Evolutionary conservation across 768 basidiomycete genomes (phyloP), one percentile per base, ranked within the genome.

Genomic region (Pleurotus cornucopiae): DNA sequence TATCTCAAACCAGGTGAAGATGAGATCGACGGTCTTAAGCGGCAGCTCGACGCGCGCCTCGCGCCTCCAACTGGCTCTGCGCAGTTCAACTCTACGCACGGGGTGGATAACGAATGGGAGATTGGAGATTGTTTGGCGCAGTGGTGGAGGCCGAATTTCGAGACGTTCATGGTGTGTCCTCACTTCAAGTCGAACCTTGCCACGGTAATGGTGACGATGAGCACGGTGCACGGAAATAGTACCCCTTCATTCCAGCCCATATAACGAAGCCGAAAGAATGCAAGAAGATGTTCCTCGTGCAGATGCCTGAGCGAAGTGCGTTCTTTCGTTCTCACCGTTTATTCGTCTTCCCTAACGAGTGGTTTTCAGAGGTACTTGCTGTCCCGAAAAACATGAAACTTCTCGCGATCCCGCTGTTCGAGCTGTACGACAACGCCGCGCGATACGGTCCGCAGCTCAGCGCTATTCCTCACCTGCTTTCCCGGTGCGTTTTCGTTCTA

Each of bases 371-470:
- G 70, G 91, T 96, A 13, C 85, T 99, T 6, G 93, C 94, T 0
- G 95, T 99, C 3, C 97, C 97, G 0, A 92, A 91, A 73, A 99
- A 99, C 71, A 98, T 98, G 96, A 98, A 98, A 68, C 83, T 99
- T 6, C 84, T 96, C 41, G 96, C 95, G 14, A 93, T 98, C 46
- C 97, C 97, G 0, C 77, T 99, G 38, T 98, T 96, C 66, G 97
- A 99, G 71, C 76, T 98, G 12, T 99, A 98, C 67, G 97, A 98
- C 69, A 99, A 99, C 58, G 91, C 94, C 6, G 94, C 96, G 0
- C 79, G 95, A 79, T 88, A 68, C 49, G 75, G 67, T 30, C 96
- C 95, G 0, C 94, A 97, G 64, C 80, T 98, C 9, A 91, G 92
- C 21, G 94, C 95, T 2, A 91, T 98, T 61, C 95, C 96, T 2